Evolutionary conservation across 768 basidiomycete genomes (phyloP).

Genomic region (Mycena kentingensis): DNA sequence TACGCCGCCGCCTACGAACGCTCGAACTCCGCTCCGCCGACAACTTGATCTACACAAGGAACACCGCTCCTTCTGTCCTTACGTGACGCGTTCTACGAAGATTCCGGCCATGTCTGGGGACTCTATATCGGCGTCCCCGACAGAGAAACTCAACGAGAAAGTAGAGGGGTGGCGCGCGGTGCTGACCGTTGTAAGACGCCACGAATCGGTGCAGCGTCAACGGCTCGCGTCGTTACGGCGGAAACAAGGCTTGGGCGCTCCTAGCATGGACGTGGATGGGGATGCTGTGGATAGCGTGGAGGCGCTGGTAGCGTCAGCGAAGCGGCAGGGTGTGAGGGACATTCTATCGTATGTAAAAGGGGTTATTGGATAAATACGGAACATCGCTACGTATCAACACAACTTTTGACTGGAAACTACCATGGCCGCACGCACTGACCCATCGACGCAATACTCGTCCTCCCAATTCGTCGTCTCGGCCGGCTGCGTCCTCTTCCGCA

Average conservation of each 20-base stretch:
- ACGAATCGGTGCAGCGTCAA: slow-evolving; percentile 63
- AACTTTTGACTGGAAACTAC: background rate
- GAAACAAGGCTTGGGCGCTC: slow-evolving; percentile 18
- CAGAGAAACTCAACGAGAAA: slow-evolving; percentile 27
- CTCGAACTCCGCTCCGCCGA: slow-evolving; percentile 40
- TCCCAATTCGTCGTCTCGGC: slow-evolving; percentile 42
- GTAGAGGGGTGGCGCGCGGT: slow-evolving; percentile 84
- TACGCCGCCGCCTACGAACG: slow-evolving; percentile 23
- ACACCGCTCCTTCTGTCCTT: slow-evolving; percentile 87
- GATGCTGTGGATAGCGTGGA: slow-evolving; percentile 50
- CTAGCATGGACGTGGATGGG: slow-evolving; percentile 41
- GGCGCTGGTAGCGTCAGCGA: slow-evolving; percentile 78
- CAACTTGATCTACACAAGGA: slow-evolving; percentile 78
- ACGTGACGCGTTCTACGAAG: slow-evolving; percentile 67
- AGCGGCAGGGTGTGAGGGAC: slow-evolving; percentile 70
- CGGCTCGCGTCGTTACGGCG: slow-evolving; percentile 31
- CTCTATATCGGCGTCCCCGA: slow-evolving; percentile 17
- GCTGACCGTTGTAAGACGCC: slow-evolving; percentile 65
- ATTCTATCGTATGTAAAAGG: slow-evolving; percentile 72
- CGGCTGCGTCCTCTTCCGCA: slow-evolving; percentile 44
- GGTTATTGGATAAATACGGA: slow-evolving; percentile 52
- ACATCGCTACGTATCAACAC: background rate
- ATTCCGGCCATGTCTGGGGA: slow-evolving; percentile 57
- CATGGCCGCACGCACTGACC: slow-evolving; percentile 1
- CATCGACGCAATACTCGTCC: slow-evolving; percentile 14